phyloP scores from a whole-genome alignment of 2,329 filamentous ascomycete genomes.

The Exophiala mesophila region DNA sequence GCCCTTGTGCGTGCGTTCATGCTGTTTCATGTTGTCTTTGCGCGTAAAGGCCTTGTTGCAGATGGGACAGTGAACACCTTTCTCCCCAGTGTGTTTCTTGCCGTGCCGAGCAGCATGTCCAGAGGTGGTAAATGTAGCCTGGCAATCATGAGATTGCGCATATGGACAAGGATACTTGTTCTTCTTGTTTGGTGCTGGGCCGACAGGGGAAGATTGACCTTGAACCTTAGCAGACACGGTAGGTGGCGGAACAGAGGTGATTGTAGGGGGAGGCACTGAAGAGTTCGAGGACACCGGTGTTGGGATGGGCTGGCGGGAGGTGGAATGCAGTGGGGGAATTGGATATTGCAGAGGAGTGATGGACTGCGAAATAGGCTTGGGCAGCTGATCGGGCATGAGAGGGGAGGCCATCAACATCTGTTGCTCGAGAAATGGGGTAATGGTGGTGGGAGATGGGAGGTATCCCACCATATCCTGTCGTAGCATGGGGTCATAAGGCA shows the following conservation, averaged over 20 bases:
- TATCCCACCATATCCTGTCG: slow-evolving; percentile 24
- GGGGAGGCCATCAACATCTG: slow-evolving; percentile 20
- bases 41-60: slow-evolving; percentile 65
- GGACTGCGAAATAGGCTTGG: slow-evolving; percentile 11
- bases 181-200: slow-evolving; percentile 38
- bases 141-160: slow-evolving; percentile 54
- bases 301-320: slow-evolving; percentile 12
- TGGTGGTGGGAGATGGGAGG: slow-evolving; percentile 24
- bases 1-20: slow-evolving; percentile 56
- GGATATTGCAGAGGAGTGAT: slow-evolving; percentile 16
- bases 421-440: slow-evolving; percentile 27
- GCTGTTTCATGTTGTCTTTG: slow-evolving; percentile 68
- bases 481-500: slow-evolving; percentile 24
- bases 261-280: slow-evolving; percentile 2
- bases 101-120: slow-evolving; percentile 63
- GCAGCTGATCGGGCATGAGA: slow-evolving; percentile 16
- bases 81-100: slow-evolving; percentile 65
- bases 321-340: slow-evolving; percentile 11
- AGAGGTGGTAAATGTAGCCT: slow-evolving; percentile 61
- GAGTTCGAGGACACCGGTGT: slow-evolving; percentile 11
- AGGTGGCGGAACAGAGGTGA: not conserved
- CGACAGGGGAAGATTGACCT: slow-evolving; percentile 7
- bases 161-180: slow-evolving; percentile 64
- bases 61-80: slow-evolving; percentile 62
- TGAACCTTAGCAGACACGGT: slow-evolving; percentile 11